Evolutionary conservation across 164 flowering plant species (phyloP), one percentile per base, ranked within the genome.

Genomic region (Vitis rupestris): DNA sequence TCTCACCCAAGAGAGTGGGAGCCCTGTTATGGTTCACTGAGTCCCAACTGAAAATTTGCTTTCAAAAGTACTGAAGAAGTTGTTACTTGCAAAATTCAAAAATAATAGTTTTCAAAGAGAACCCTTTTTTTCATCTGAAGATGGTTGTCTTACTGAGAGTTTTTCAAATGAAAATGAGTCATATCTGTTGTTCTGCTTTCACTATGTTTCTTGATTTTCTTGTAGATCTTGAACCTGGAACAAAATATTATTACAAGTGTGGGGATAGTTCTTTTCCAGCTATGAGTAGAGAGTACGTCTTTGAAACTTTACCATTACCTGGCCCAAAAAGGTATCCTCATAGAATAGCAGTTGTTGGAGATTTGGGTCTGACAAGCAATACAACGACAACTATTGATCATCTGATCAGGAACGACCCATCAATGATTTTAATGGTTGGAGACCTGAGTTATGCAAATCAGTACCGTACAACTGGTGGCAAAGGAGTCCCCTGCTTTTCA

Each of bases 231-330:
- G 86, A 93, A 69, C 91, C 92, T 57, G 85, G 81, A 52, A 80
- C 82, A 17, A 86, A 63, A 63, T 93, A 93, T 67, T 88, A 82
- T 74, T 93, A 89, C 80, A 87, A 74, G 79, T 91, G 97, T 72
- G 98, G 98, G 61, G 98, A 94, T 75, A 87, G 89, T 81, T 82
- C 93, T n/a, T 59, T 89, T 64, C 79, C 80, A 29, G 96, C 96
- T 30, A 83, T 89, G 90, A 94, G 98, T 62, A 76, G 85, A 61
- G 94, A 87, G 76, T 80, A 72, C 64, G 51, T 67, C 10, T 89
- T 94, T 75, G 81, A 86, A 72, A 87, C 88, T 3, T 67, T 87
- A 59, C 91, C 91, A 12, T 66, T 51, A 70, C 86, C 96, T 17
- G 72, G 84, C 19, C 80, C 84, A 50, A 71, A 65, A 9, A 64